phyloP scores from a whole-genome alignment of 768 basidiomycete genomes.

The Podaxis sp. region DNA sequence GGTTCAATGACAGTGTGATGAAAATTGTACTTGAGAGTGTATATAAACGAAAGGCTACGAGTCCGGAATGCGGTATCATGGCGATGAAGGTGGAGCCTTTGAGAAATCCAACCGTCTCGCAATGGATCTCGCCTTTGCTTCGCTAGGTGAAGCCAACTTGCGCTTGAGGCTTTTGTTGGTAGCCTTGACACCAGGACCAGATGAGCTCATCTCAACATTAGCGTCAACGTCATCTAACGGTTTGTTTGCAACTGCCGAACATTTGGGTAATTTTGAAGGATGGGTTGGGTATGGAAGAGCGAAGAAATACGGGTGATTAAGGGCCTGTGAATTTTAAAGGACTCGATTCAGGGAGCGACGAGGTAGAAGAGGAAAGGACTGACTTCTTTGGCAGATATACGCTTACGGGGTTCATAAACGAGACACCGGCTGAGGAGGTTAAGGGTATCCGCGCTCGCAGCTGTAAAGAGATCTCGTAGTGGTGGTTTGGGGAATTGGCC shows the following conservation, averaged over 20 bases:
- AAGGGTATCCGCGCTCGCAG: slow-evolving; percentile 82
- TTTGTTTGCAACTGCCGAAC: slow-evolving; percentile 33
- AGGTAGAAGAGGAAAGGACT: slow-evolving; percentile 24
- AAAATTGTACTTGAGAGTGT: not conserved
- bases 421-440: slow-evolving; percentile 81
- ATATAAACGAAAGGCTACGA: not conserved
- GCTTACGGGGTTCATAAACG: slow-evolving; percentile 80
- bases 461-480: slow-evolving; percentile 86
- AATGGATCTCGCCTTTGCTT: slow-evolving; percentile 53
- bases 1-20: not conserved
- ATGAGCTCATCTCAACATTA: slow-evolving; percentile 54
- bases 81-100: slow-evolving; percentile 42
- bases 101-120: slow-evolving; percentile 76
- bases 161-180: slow-evolving; percentile 64
- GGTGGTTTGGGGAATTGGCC: slow-evolving; percentile 84
- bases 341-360: slow-evolving; percentile 4
- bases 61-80: not conserved
- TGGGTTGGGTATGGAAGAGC: slow-evolving; percentile 85
- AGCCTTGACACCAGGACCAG: slow-evolving; percentile 55
- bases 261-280: slow-evolving; percentile 87
- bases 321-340: slow-evolving; percentile 50
- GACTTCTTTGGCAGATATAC: slow-evolving; percentile 80
- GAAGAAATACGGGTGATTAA: slow-evolving; percentile 86
- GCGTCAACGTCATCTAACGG: slow-evolving; percentile 80
- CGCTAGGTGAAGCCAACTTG: slow-evolving; percentile 62